These are phyloP conservation scores for Mycocentrospora acerina DNA, from an alignment of 2,329 filamentous ascomycete genomes.

Conservation along the genomic window DNA sequence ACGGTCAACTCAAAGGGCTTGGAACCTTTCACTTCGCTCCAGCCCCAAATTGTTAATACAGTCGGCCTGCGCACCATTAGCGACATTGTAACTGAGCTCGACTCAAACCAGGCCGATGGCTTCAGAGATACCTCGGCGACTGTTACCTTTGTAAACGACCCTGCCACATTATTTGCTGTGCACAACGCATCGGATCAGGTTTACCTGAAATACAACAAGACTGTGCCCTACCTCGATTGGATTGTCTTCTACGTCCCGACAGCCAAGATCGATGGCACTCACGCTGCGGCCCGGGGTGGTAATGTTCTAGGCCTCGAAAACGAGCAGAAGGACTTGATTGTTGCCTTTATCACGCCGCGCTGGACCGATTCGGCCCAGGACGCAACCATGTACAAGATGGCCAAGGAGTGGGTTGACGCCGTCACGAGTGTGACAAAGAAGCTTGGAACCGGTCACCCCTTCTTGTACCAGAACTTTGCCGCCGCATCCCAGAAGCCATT, in stretches of 20 bases:
- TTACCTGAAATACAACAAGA: constrained; percentile 18
- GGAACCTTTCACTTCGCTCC: constrained; percentile 16
- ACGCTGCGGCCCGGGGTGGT: constrained; percentile 24
- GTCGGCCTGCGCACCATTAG: constrained; percentile 25
- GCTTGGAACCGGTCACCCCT: constrained; percentile 5
- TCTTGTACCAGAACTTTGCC: constrained; percentile 53
- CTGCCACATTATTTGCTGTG: constrained; percentile 11
- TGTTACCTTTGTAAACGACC: constrained; percentile 24
- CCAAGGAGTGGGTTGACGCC: constrained; percentile 15
- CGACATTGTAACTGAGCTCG: constrained; percentile 15
- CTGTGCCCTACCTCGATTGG: constrained; percentile 19
- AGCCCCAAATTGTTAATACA: constrained; percentile 9
- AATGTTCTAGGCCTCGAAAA: constrained; percentile 33
- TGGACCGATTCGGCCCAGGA: constrained; percentile 29
- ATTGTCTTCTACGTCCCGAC: constrained; percentile 24
- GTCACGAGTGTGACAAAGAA: constrained; percentile 6
- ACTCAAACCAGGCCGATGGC: background rate
- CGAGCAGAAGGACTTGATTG: constrained; percentile 19
- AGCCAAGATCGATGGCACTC: constrained; percentile 24
- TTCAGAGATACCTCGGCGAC: constrained; percentile 7
- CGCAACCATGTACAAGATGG: constrained; percentile 18
- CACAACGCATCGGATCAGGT: constrained; percentile 10
- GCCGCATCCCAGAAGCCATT: constrained; percentile 46
- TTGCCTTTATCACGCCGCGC: constrained; percentile 15
- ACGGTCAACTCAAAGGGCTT: constrained; percentile 21